phyloP scores from a whole-genome alignment of 352 stramenopile species.

The Nothophytophthora sp. region DNA sequence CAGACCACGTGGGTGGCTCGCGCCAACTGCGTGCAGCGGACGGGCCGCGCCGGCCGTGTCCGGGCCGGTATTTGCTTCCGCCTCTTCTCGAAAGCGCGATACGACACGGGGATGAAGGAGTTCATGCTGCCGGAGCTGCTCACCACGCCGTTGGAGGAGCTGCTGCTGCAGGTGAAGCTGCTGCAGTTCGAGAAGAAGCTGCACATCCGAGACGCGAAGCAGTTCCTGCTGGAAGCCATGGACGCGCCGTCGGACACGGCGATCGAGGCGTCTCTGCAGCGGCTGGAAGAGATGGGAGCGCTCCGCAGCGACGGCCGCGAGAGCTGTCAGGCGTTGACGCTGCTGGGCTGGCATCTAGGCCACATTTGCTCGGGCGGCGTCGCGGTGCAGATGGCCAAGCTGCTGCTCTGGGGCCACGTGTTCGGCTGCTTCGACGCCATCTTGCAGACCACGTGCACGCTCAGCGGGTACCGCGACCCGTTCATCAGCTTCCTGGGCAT shows the following conservation, averaged over 20 bases:
- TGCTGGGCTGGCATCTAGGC: constrained; percentile 75
- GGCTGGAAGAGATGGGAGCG: constrained; percentile 83
- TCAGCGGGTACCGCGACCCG: constrained; percentile 77
- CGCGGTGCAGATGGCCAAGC: constrained; percentile 68
- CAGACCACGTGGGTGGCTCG: constrained; percentile 89
- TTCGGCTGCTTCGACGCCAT: constrained; percentile 66
- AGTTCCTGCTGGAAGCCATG: constrained; percentile 92
- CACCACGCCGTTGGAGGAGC: constrained; percentile 70
- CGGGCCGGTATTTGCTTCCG: constrained; percentile 94
- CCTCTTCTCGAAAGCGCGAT: constrained; percentile 66
- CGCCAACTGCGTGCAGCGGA: constrained; percentile 90
- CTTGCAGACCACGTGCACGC: constrained; percentile 63
- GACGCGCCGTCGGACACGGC: constrained; percentile 91
- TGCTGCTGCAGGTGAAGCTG: constrained; percentile 78
- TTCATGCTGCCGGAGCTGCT: constrained; percentile 80
- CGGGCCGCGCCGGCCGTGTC: constrained; percentile 92
- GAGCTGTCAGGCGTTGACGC: constrained; percentile 33
- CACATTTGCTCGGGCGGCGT: constrained; percentile 73
- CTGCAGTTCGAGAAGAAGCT: constrained; percentile 79
- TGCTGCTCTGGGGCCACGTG: constrained; percentile 71
- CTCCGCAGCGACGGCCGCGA: constrained; percentile 35
- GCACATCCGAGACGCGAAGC: constrained; percentile 60
- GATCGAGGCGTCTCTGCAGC: constrained; percentile 91
- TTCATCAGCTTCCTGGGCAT: constrained; percentile 78
- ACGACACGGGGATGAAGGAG: constrained; percentile 67